Conservation (phyloP, 306 rosid genomes). For the Clitoria ternatea region DNA sequence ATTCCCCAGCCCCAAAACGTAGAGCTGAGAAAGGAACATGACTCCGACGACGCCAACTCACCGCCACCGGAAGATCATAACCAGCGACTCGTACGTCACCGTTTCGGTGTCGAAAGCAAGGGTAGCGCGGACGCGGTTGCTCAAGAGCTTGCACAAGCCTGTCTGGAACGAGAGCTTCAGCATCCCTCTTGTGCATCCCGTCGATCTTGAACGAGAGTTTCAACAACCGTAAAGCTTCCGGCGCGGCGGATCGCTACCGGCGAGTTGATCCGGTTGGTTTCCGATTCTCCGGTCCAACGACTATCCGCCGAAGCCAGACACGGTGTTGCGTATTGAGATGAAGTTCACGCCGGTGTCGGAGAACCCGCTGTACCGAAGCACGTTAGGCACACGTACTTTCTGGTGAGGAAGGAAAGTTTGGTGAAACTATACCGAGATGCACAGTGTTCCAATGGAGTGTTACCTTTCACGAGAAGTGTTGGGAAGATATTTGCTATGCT, state of each 20-base stretch:
- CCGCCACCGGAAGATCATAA: slow-evolving; percentile 36
- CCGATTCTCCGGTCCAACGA: slow-evolving; percentile 31
- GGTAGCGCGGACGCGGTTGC: slow-evolving; percentile 85
- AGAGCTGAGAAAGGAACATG: no score
- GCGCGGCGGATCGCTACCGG: slow-evolving; percentile 51
- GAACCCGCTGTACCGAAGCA: slow-evolving; percentile 48
- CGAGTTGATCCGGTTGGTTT: slow-evolving; percentile 46
- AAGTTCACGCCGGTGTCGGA: slow-evolving; percentile 46
- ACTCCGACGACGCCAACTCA: no score
- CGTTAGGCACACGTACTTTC: slow-evolving; percentile 72
- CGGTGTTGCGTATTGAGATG: slow-evolving; percentile 54
- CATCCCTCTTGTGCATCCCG: slow-evolving; percentile 74
- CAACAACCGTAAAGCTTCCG: slow-evolving; percentile 52
- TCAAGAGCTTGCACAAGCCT: slow-evolving; percentile 61
- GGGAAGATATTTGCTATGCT: slow-evolving; percentile 95
- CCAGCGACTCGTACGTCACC: slow-evolving; percentile 79
- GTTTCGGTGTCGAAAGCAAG: slow-evolving; percentile 74
- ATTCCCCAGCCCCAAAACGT: no score
- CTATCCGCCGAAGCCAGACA: slow-evolving; percentile 43
- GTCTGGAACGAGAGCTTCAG: slow-evolving; percentile 58
- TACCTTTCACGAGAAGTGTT: slow-evolving; percentile 60
- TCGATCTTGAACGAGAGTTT: slow-evolving; percentile 54
- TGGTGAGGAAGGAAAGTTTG: slow-evolving; percentile 65
- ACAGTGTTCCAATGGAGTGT: slow-evolving; percentile 37
- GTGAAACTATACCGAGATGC: slow-evolving; percentile 85